Evolutionary conservation across 805 yeast genomes (phyloP).

Genomic region (Saccharomyces eubayanus): DNA sequence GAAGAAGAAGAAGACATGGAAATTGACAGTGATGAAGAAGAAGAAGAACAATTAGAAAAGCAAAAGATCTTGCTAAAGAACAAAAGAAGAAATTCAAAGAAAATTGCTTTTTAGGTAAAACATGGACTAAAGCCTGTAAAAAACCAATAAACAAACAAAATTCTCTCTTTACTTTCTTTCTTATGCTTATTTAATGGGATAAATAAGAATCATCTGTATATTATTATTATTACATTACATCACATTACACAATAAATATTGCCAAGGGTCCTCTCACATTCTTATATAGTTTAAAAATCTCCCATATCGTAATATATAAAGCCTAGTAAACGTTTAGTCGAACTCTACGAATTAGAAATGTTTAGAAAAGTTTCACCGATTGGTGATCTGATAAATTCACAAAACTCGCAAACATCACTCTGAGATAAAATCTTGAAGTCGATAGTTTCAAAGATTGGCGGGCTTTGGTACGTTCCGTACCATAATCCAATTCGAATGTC

Average conservation of each 20-base stretch:
- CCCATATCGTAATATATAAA: not conserved
- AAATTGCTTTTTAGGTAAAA: constrained; percentile 27
- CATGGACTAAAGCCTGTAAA: not conserved
- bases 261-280: constrained; percentile 1
- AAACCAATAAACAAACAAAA: too few species aligned
- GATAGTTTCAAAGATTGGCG: constrained; percentile 9
- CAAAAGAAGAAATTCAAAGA: constrained; percentile 40
- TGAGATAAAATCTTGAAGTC: constrained; percentile 7
- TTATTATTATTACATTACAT: constrained; percentile 6
- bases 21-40: constrained; percentile 44
- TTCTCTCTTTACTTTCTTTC: not conserved
- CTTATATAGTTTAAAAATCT: not conserved
- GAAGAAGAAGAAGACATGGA: constrained; percentile 42
- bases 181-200: constrained; percentile 1
- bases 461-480: not conserved
- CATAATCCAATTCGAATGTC: constrained; percentile 10
- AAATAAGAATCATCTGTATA: not conserved
- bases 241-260: not conserved
- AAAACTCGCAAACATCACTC: constrained; percentile 8
- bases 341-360: not conserved
- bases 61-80: constrained; percentile 54
- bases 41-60: constrained; percentile 39
- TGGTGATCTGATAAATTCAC: constrained; percentile 4
- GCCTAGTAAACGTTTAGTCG: not conserved
- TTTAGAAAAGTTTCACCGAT: constrained; percentile 2